Base-by-base conservation (phyloP, 2,329 filamentous ascomycete genomes). In the Penicillium sp. region DNA sequence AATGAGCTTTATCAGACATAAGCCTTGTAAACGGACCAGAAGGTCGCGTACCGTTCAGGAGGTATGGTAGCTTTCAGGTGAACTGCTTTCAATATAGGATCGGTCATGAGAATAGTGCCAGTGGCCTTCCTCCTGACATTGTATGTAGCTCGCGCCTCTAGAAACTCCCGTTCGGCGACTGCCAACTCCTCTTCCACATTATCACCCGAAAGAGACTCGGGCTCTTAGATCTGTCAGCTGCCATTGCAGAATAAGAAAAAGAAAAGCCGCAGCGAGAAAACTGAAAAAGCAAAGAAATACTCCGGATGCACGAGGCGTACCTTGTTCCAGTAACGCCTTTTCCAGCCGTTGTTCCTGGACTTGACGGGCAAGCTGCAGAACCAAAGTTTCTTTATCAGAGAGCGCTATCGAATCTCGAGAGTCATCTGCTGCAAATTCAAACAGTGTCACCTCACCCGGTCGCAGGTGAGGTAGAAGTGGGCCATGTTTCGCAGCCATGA, bases 51-150 rank as follows among this genome's bases (percentile, higher is more conserved):
- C 85, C 79, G 76, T 64, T 92, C 85, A 35, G 80, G 70, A 30
- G 77, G 75, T 2, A 78, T 76, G 12, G 78, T 73, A 9, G 75
- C 76, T 29, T 79, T 79, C 42, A 76, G 69, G 59, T 93, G 85
- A 26, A 90, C 79, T 5, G 86, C 82, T 55, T 84, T 85, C 40
- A 93, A 68, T 27, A 85, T 79, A 6, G 87, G 85, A 52, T 86
- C 82, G 39, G 80, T 80, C 50, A 79, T 77, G 48, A 92, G 64
- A 36, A 85, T 78, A 31, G 74, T 79, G 44, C 84, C 78, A 14
- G 81, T 71, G 14, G 85, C 79, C 44, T 79, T 79, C 58, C 82
- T 82, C 46, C 79, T 79, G 39, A 90, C 70, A 27, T 78, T 73
- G 61, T 85, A 85, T 41, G 73, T 73, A 38, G 84, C 80, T 55